A percentile compares a stretch with the other conserved stretches of the same genome.
Evolutionary conservation across 73 alveolate species (phyloP).

Genomic region (Durusdinium trenchii): DNA sequence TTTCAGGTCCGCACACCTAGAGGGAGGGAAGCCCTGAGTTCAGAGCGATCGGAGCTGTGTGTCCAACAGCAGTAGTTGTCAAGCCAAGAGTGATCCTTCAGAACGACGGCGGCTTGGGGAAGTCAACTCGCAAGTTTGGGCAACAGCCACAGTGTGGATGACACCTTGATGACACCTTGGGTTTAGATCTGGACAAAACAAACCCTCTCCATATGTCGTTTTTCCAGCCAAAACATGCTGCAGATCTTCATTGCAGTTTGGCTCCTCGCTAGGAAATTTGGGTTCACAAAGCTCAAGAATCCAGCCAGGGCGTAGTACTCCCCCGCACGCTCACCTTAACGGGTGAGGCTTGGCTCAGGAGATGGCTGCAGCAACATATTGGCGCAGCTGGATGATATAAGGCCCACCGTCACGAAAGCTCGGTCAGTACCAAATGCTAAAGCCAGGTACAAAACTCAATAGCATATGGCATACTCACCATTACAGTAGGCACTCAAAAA

Average conservation of each 20-base stretch:
- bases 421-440: neutral
- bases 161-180: too few species aligned
- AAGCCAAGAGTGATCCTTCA: conserved; percentile 69
- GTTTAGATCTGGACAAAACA: too few species aligned
- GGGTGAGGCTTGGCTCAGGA: neutral
- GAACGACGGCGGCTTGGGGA: neutral
- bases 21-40: too few species aligned
- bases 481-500: neutral
- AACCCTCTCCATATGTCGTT: too few species aligned
- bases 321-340: conserved; percentile 78
- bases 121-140: too few species aligned
- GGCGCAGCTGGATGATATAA: neutral
- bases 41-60: conserved; percentile 46
- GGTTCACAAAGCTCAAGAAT: conserved; percentile 85
- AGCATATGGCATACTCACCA: neutral
- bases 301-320: conserved; percentile 94
- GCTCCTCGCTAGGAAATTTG: conserved; percentile 70
- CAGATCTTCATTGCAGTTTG: too few species aligned
- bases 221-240: too few species aligned
- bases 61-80: conserved; percentile 65
- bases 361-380: neutral
- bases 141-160: too few species aligned
- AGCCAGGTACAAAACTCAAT: neutral
- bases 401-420: neutral
- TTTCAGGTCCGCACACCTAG: too few species aligned